These are phyloP conservation scores for Plantago coronopus DNA, from an alignment of 305 asterid species.

Conservation along the genomic window DNA sequence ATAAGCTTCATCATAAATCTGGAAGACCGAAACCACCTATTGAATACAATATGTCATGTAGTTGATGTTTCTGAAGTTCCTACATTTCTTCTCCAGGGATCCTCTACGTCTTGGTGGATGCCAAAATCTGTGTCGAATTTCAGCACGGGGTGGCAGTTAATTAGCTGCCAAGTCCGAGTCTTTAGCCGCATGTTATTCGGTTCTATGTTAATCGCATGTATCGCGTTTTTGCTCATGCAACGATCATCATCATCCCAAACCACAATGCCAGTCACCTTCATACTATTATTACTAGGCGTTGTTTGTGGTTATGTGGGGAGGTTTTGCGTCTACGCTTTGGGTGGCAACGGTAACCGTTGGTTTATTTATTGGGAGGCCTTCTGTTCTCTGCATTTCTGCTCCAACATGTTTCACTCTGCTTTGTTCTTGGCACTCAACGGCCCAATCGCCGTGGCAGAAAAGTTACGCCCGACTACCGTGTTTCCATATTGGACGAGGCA, in stretches of 20 bases:
- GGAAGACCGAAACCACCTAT: background rate
- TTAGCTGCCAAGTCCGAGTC: conserved; percentile 67
- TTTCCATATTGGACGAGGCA: conserved; percentile 64
- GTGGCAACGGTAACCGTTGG: conserved; percentile 77
- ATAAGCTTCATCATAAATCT: background rate
- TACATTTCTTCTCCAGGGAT: conserved; percentile 41
- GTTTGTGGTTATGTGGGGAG: conserved; percentile 69
- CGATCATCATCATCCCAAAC: conserved; percentile 62
- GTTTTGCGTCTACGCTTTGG: conserved; percentile 73
- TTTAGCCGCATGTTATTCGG: conserved; percentile 71
- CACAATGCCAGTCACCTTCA: conserved; percentile 79
- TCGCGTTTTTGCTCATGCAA: conserved; percentile 55
- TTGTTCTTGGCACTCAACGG: conserved; percentile 60
- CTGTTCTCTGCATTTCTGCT: conserved; percentile 61
- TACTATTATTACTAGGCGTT: conserved; percentile 56
- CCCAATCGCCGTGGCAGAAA: conserved; percentile 45
- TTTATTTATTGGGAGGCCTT: conserved; percentile 58
- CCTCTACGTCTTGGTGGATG: conserved; percentile 78
- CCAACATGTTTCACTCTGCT: conserved; percentile 45
- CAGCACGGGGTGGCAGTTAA: conserved; percentile 56
- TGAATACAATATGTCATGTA: background rate
- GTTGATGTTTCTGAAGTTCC: background rate
- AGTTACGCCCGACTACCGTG: conserved; percentile 5
- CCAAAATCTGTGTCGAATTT: conserved; percentile 57
- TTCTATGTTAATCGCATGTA: conserved; percentile 43